phyloP scores from a whole-genome alignment of 192 early-diverging fungal species.

The Geranomyces michiganensis region DNA sequence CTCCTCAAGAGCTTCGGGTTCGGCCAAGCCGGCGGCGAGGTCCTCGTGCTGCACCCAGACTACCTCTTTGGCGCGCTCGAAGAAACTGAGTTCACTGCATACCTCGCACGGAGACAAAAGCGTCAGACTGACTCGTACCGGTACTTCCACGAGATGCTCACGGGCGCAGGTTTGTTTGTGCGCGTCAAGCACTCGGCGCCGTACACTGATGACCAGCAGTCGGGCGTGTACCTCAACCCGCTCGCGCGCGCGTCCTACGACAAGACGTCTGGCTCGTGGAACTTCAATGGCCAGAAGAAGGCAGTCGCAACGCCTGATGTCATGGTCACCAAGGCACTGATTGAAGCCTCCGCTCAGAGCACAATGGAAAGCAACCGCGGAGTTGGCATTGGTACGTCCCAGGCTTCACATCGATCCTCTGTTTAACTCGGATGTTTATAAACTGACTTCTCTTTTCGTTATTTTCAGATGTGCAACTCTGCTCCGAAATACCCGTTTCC shows the following conservation, averaged over 20 bases:
- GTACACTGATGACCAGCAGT: constrained; percentile 80
- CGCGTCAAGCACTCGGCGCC: constrained; percentile 85
- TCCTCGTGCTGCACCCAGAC: constrained; percentile 85
- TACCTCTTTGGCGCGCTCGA: constrained; percentile 78
- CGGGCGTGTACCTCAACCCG: constrained; percentile 85
- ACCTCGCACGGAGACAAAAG: constrained; percentile 66
- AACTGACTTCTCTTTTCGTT: neutral
- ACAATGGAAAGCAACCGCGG: constrained; percentile 31
- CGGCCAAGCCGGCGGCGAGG: constrained; percentile 91
- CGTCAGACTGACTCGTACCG: constrained; percentile 84
- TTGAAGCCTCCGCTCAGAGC: constrained; percentile 45
- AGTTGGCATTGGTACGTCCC: constrained; percentile 14
- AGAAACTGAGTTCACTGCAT: constrained; percentile 69
- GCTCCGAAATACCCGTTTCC: constrained; percentile 76
- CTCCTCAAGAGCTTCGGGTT: constrained; percentile 94
- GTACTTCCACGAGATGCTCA: constrained; percentile 87
- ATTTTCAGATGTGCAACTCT: constrained; percentile 81
- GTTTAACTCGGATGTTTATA: no score
- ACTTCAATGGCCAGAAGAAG: constrained; percentile 54
- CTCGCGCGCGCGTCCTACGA: constrained; percentile 80
- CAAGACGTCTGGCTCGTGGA: constrained; percentile 68
- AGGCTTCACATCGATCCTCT: no score
- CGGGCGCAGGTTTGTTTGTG: constrained; percentile 78
- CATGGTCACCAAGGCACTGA: constrained; percentile 54
- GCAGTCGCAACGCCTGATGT: constrained; percentile 52